A percentile compares a stretch with the other conserved stretches of the same genome.
Conservation (phyloP, 768 basidiomycete species). For the Galerina sulciceps region DNA sequence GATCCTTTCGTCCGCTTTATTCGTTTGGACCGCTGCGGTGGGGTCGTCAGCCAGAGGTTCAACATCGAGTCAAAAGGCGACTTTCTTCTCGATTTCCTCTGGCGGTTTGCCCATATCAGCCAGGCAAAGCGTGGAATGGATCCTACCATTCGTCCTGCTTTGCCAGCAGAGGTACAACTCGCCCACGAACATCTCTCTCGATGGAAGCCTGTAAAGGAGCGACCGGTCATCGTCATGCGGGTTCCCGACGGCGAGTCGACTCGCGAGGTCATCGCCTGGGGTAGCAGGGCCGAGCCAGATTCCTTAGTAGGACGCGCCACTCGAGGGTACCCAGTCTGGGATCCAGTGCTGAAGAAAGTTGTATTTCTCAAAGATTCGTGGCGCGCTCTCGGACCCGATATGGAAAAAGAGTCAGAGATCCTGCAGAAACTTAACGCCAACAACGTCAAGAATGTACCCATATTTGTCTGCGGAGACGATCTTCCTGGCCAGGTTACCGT, state of each 20-base stretch:
- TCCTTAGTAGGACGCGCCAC: constrained; percentile 26
- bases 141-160: not conserved
- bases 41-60: not conserved
- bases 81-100: not conserved
- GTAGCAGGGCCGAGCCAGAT: constrained; percentile 8
- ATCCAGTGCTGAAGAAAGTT: constrained; percentile 2
- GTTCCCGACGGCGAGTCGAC: constrained; percentile 5
- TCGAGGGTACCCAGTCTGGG: constrained; percentile 7
- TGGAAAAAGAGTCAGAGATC: constrained; percentile 24
- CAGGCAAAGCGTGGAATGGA: not conserved
- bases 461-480: constrained; percentile 32
- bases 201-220: too few species aligned
- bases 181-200: too few species aligned
- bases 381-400: constrained; percentile 14
- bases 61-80: not conserved
- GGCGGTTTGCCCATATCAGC: not conserved
- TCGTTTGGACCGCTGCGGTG: constrained; percentile 4
- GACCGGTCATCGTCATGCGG: too few species aligned
- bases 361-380: constrained; percentile 37
- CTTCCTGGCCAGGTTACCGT: constrained; percentile 20
- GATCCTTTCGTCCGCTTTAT: not conserved
- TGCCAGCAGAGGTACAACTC: too few species aligned
- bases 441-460: constrained; percentile 27
- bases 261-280: not conserved
- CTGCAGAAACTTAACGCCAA: constrained; percentile 19